phyloP scores from a whole-genome alignment of 805 yeast genomes.

The Metschnikowia matae region DNA sequence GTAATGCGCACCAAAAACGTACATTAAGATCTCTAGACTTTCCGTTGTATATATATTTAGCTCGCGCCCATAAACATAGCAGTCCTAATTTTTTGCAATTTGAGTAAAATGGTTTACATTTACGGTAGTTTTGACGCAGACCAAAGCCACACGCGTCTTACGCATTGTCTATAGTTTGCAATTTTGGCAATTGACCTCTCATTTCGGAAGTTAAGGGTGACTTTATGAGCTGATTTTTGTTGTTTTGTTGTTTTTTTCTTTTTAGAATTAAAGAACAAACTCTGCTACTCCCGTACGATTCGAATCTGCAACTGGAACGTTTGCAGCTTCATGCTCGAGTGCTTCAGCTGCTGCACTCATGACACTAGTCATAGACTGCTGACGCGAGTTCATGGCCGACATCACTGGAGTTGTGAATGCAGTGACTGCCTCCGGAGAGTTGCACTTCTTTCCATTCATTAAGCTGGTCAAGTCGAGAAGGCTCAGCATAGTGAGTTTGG shows the following conservation, averaged over 20 bases:
- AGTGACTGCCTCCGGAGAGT: constrained; percentile 17
- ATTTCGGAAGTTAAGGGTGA: neutral
- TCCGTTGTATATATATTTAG: neutral
- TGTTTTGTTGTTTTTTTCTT: neutral
- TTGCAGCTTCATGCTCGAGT: neutral
- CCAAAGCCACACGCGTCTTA: neutral
- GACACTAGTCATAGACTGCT: constrained; percentile 12
- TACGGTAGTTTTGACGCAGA: neutral
- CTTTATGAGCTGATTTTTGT: neutral
- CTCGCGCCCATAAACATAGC: neutral
- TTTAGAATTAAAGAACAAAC: neutral
- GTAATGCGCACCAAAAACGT: neutral
- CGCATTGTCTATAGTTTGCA: neutral
- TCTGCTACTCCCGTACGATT: neutral
- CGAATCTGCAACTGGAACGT: neutral
- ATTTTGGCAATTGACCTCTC: neutral
- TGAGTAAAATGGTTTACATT: neutral
- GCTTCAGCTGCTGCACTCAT: neutral
- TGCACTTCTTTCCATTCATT: constrained; percentile 16
- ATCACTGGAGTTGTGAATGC: constrained; percentile 16
- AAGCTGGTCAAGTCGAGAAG: constrained; percentile 5
- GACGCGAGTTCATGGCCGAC: constrained; percentile 15
- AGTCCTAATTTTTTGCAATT: neutral
- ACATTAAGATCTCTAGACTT: neutral
- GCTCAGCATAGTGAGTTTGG: constrained; percentile 2